Base-by-base conservation (phyloP, 805 yeast species). In the Pichia heedii region DNA sequence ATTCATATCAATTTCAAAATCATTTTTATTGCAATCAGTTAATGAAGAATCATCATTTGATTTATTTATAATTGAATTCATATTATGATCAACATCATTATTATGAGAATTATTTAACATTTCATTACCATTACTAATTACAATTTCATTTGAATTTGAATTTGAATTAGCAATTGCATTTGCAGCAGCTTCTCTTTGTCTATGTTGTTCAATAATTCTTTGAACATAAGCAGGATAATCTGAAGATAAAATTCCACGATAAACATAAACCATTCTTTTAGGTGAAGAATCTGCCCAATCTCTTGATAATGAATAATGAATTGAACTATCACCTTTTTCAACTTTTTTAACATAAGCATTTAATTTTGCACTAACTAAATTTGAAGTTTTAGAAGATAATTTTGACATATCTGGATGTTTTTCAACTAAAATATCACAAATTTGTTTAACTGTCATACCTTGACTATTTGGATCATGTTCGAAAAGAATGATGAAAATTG, bases 231-330 rank as follows among this genome's bases (percentile, higher is more conserved):
- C 63, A 53, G 80, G 81, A 62, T 81, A 84, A 57, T 84, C 89
- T n/a, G 77, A 71, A 26, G 90, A 75, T 48, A 84, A 67, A 24
- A 82, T 65, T 33, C 94, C 95, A 55, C 93, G 76, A 61, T 84
- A 84, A 40, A 83, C 88, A 55, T 84, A 84, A 22, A 84, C 88
- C 95, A 84, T 84, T 67, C 95, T 72, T 56, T 84, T 81, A 41
- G 95, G 95, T 2, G 87, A 79, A 16, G 90, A 87, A 60, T 84
- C 90, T 3, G 94, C 90, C 95, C 95, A 84, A 61, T 84, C 93
- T 64, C 95, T 75, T 1, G 87, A 79, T 36, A 84, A 65, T 18
- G 90, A 86, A 60, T 84, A 84, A 45, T 74, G 73, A 54, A 84
- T 69, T 36, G 77, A 72, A 48, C 77, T 70, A 58, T 84, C 94